Base-by-base conservation (phyloP, 331 rosid genomes). In the Rhamnella rubrinervis region DNA sequence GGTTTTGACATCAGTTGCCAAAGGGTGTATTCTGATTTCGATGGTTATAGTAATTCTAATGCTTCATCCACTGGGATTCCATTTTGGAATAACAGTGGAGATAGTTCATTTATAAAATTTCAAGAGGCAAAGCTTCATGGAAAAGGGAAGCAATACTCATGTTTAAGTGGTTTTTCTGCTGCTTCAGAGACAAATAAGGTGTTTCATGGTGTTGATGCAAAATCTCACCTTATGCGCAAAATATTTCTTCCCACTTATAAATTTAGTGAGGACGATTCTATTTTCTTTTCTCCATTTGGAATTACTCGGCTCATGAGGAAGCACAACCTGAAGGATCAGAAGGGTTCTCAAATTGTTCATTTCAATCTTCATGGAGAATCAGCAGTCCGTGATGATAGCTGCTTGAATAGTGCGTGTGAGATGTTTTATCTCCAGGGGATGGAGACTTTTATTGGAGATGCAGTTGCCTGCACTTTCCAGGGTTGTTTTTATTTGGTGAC, bases 401-500 rank as follows among this genome's bases (percentile, higher is more conserved):
- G 69, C 75, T 58, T 88, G 84, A 85, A 77, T 58, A 75, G 59
- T 61, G 75, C 69, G 70, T 65, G 55, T 41, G 80, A 81, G 75
- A 61, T 57, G 77, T 64, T 69, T 70, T 78, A 59, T 68, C 60
- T 59, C 47, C 72, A 78, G 44, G 88, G 83, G 47, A 86, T 70
- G 71, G 85, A 90, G 78, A 66, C 74, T 60, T 65, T 85, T 61
- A 55, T 77, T 63, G 92, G 92, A 78, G 92, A 88, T 77, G 97
- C 88, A 69, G 78, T 93, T 75, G 96, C 96, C 66, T 93, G 95
- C 85, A 73, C 84, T 62, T 88, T 89, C 71, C 95, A 82, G 70
- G 98, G 97, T 50, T 84, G 81, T 70, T 80, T 90, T 57, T 90
- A 93, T 82, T 75, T 93, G 76, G 97, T 93, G 55, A 88, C 96